Evolutionary conservation across 2,329 filamentous ascomycete species (phyloP).

Genomic region (Colletotrichum neosansevieriae): DNA sequence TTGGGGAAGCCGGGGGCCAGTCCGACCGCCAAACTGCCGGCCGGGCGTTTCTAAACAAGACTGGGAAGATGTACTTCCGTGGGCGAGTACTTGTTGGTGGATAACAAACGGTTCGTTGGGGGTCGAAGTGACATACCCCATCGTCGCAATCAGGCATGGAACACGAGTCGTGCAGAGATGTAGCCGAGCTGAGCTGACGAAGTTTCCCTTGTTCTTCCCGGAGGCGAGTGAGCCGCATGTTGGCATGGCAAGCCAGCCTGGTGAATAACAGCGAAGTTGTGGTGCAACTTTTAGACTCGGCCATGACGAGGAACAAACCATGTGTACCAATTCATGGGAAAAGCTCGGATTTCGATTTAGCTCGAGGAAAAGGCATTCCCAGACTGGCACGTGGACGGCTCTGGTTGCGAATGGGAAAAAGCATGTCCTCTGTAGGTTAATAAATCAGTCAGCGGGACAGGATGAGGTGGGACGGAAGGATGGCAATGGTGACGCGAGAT

Average conservation of each 20-base stretch:
- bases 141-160: conserved; percentile 26
- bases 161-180: conserved; percentile 30
- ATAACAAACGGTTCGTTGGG: conserved; percentile 25
- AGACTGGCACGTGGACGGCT: not conserved
- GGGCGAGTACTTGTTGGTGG: not conserved
- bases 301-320: conserved; percentile 19
- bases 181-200: conserved; percentile 20
- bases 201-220: conserved; percentile 3
- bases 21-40: conserved; percentile 6
- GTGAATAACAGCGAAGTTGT: not conserved
- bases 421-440: conserved; percentile 9
- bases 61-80: conserved; percentile 3
- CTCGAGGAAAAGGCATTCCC: not conserved
- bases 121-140: conserved; percentile 32
- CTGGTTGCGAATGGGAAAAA: conserved; percentile 9
- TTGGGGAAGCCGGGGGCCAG: not conserved
- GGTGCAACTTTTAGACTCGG: conserved; percentile 9
- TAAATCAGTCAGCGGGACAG: conserved; percentile 11
- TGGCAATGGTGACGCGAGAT: conserved; percentile 18
- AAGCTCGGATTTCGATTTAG: not conserved
- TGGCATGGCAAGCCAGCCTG: not conserved
- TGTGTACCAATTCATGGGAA: not conserved
- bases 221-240: not conserved
- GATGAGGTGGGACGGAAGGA: conserved; percentile 20
- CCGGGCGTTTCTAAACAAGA: not conserved